Conservation (phyloP, 495 filamentous ascomycete genomes). For the Lasiosphaeria miniovina region DNA sequence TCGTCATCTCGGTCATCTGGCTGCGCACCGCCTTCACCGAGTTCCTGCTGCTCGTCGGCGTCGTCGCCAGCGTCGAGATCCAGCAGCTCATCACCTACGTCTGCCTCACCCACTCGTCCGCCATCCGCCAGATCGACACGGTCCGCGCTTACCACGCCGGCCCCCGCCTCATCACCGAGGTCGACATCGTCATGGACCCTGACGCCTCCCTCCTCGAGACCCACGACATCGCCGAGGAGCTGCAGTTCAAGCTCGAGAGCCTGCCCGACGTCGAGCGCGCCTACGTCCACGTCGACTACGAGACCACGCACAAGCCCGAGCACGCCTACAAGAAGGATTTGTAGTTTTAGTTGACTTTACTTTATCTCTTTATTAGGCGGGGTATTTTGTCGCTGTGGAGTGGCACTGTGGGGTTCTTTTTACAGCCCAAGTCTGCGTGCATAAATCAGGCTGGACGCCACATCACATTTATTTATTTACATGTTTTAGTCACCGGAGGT, state of each 20-base stretch:
- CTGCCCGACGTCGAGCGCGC: constrained; percentile 90
- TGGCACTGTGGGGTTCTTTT: too few relatives aligned
- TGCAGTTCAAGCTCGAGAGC: constrained; percentile 92
- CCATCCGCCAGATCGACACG: constrained; percentile 83
- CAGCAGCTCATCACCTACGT: constrained; percentile 96
- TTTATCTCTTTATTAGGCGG: too few relatives aligned
- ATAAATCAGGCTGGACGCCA: too few relatives aligned
- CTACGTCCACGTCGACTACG: constrained; percentile 97
- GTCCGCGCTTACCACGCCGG: constrained; percentile 91
- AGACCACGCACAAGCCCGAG: constrained; percentile 91
- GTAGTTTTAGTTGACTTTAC: constrained; percentile 15
- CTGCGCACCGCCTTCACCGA: constrained; percentile 79
- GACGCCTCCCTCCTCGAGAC: constrained; percentile 66
- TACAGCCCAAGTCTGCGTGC: too few relatives aligned
- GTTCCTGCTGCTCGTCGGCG: constrained; percentile 86
- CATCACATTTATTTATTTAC: too few relatives aligned
- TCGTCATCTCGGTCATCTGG: constrained; percentile 77
- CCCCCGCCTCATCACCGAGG: constrained; percentile 84
- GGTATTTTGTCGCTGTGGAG: too few relatives aligned
- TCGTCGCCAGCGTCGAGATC: constrained; percentile 78
- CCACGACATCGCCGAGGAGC: constrained; percentile 89
- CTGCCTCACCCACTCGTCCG: constrained; percentile 84
- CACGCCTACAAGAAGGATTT: constrained; percentile 56
- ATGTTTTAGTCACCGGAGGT: too few relatives aligned
- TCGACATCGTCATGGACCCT: constrained; percentile 83